phyloP scores from a whole-genome alignment of 306 rosid genomes.

The Cajanus cajan region DNA sequence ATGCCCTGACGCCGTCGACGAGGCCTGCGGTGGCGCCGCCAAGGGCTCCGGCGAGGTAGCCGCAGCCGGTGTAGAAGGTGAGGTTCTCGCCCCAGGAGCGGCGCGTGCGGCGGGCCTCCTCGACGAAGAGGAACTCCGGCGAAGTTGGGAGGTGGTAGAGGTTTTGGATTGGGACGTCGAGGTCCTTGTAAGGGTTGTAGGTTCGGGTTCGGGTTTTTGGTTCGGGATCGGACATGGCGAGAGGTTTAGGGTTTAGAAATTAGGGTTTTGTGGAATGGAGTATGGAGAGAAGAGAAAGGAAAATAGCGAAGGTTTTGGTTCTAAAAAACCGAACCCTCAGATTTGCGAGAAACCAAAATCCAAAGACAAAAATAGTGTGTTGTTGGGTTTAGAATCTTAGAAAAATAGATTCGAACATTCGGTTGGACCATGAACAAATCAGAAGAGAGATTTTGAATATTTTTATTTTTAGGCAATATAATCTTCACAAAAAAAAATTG shows the following conservation, averaged over 20 bases:
- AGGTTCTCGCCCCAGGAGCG: conserved; percentile 94
- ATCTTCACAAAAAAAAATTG: too few relatives aligned
- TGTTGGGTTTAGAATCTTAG: too few relatives aligned
- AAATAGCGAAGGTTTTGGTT: too few relatives aligned
- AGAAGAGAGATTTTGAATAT: too few relatives aligned
- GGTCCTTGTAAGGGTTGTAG: conserved; percentile 88
- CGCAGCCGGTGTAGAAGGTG: conserved; percentile 90
- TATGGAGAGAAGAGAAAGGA: too few relatives aligned
- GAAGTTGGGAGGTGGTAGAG: conserved; percentile 79
- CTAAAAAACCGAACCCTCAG: too few relatives aligned
- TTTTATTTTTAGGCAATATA: too few relatives aligned
- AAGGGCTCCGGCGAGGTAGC: conserved; percentile 75
- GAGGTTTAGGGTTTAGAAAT: not conserved
- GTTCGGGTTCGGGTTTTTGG: conserved; percentile 41
- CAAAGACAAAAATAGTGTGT: too few relatives aligned
- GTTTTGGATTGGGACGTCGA: conserved; percentile 53
- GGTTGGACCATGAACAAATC: too few relatives aligned
- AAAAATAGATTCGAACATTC: too few relatives aligned
- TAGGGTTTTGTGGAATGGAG: too few relatives aligned
- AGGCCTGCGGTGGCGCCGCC: conserved; percentile 68
- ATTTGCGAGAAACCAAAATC: too few relatives aligned
- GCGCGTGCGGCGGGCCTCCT: conserved; percentile 83
- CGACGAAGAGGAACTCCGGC: conserved; percentile 85
- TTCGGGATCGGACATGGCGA: conserved; percentile 44
- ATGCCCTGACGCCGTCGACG: conserved; percentile 65